Evolutionary conservation across 441 rosid genomes (phyloP).

Genomic region (Omphalea diandra): DNA sequence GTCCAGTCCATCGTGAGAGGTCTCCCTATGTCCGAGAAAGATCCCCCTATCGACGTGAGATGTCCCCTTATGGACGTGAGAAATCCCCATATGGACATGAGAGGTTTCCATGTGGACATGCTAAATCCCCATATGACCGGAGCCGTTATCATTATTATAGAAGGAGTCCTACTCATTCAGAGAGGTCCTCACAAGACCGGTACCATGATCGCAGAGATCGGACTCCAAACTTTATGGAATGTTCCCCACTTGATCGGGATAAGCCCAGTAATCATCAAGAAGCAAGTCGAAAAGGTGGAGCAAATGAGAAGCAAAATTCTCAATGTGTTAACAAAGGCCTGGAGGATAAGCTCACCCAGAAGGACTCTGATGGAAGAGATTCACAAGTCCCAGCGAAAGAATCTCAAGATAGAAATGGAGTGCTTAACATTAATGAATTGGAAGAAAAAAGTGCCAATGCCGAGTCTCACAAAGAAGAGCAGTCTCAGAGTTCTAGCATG

Average conservation of each 20-base stretch:
- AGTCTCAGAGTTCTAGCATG: constrained; percentile 40
- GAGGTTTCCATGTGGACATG: too few relatives aligned
- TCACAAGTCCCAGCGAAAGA: constrained; percentile 44
- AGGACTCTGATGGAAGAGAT: constrained; percentile 52
- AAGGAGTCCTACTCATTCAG: constrained; percentile 79
- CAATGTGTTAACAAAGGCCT: constrained; percentile 46
- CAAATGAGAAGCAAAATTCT: constrained; percentile 54
- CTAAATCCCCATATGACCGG: constrained; percentile 73
- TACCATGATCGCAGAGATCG: constrained; percentile 69
- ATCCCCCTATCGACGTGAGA: constrained; percentile 47
- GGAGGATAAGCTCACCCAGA: constrained; percentile 56
- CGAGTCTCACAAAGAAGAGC: constrained; percentile 55
- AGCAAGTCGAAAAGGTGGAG: constrained; percentile 53
- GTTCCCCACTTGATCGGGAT: constrained; percentile 61
- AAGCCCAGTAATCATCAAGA: constrained; percentile 50
- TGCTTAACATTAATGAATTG: constrained; percentile 30
- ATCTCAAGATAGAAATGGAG: constrained; percentile 49
- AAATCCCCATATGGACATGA: constrained; percentile 37
- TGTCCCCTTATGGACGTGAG: constrained; percentile 39
- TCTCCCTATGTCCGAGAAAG: constrained; percentile 42
- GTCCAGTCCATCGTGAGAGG: constrained; percentile 65
- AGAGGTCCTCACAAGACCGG: constrained; percentile 69
- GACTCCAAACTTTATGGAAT: constrained; percentile 58
- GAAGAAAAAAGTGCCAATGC: constrained; percentile 50
- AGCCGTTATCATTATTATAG: constrained; percentile 67